Base-by-base conservation (phyloP, 495 filamentous ascomycete genomes). In the Daldinia concentrica region DNA sequence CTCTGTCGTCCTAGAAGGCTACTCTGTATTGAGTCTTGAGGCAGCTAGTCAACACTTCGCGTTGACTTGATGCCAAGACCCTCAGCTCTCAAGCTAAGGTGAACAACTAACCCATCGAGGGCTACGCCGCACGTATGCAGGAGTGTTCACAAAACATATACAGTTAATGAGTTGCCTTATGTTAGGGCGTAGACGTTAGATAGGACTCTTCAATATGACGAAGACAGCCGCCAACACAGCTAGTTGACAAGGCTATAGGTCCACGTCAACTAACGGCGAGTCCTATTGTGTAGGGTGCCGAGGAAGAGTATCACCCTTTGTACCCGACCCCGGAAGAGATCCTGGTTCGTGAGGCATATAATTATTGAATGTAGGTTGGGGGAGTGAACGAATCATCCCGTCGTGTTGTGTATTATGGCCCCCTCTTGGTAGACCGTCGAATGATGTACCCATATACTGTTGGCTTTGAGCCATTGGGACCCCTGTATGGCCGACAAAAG, bases 401-500 rank as follows among this genome's bases (percentile, higher is more conserved):
- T 55, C 65, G 19, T 78, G 70, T 6, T 71, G 70, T 12, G 74
- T 24, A 32, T 77, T 72, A 26, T 72, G 56, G 15, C 57, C 30
- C 30, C 17, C 51, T 58, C 79, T 74, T 55, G 79, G 43, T 55
- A 81, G 62, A 0, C 77, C 61, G 58, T 80, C 74, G 29, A 79
- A 76, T 7, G 74, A 34, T 19, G 66, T 30, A 0, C 65, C 34
- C n/a, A 77, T 39, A 66, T 77, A 81, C 24, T 64, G 57, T 5
- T 68, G 59, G 14, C n/a, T 41, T n/a, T 74, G 75, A 3, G 69
- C 27, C 32, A 79, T 72, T 8, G 72, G 34, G 0, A 79, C 74
- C 0, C 74, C 65, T 12, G 67, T n/a, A 34, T 77, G 78, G 1
- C 73, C 48, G 6, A 80, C 73, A 41, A 79, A 79, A 9, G 72